Evolutionary conservation across 805 yeast species (phyloP).

Genomic region (Hanseniaspora lachancei): DNA sequence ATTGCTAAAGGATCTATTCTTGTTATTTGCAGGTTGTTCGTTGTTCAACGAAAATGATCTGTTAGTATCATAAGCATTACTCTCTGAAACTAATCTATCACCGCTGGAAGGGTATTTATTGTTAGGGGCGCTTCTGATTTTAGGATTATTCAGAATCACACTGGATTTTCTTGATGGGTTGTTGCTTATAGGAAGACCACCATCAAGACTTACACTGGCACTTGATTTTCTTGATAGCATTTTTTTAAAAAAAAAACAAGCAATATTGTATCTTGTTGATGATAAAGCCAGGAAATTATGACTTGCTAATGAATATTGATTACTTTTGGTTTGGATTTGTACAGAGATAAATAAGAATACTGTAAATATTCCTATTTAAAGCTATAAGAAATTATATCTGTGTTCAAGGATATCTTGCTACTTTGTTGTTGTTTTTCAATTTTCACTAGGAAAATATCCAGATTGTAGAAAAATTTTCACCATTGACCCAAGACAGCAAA

Average conservation of each 20-base stretch:
- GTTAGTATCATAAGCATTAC: slow-evolving; percentile 7
- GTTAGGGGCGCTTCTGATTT: not conserved
- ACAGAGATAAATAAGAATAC: not conserved
- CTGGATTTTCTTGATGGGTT: slow-evolving; percentile 7
- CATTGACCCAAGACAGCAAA: not conserved
- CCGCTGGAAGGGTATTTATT: not conserved
- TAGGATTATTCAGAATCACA: slow-evolving; percentile 10
- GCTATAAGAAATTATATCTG: too few relatives aligned
- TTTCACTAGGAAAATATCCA: not conserved
- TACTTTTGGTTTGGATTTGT: not conserved
- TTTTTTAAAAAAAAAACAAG: not conserved
- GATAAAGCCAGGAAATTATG: too few relatives aligned
- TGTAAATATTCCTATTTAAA: too few relatives aligned
- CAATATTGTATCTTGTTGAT: too few relatives aligned
- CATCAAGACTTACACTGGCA: slow-evolving; percentile 1
- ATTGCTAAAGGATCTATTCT: slow-evolving; percentile 7
- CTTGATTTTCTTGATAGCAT: slow-evolving; percentile 11
- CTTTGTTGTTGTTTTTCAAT: not conserved
- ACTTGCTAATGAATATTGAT: not conserved
- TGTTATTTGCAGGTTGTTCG: not conserved
- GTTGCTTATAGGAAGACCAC: slow-evolving; percentile 9
- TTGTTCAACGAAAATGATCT: slow-evolving; percentile 9
- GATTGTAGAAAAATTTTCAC: not conserved
- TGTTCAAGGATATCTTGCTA: too few relatives aligned
- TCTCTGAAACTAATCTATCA: not conserved